These are phyloP conservation scores for Xylariaceae sp. DNA, from an alignment of 2,329 filamentous ascomycete genomes.

Conservation along the genomic window DNA sequence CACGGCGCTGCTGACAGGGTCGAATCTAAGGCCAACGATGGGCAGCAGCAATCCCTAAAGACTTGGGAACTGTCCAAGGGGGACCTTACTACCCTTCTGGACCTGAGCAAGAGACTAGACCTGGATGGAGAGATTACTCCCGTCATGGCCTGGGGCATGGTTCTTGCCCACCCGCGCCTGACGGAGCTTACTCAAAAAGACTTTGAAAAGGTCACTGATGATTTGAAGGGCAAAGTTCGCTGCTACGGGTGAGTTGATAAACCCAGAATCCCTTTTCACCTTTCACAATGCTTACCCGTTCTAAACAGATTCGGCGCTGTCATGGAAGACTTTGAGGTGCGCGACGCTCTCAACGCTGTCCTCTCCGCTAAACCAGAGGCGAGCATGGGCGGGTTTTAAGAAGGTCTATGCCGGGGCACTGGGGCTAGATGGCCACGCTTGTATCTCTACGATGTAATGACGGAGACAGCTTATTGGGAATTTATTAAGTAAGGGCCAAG, in stretches of 20 bases:
- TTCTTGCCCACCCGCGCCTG: conserved; percentile 75
- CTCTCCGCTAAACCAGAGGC: conserved; percentile 63
- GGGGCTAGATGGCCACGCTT: conserved; percentile 11
- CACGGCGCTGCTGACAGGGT: conserved; percentile 35
- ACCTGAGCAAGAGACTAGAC: conserved; percentile 81
- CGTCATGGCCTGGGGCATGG: conserved; percentile 90
- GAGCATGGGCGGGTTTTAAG: conserved; percentile 30
- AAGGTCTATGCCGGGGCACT: neutral
- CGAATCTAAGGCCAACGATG: conserved; percentile 54
- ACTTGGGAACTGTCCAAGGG: conserved; percentile 80
- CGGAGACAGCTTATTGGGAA: conserved; percentile 13
- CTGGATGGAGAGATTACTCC: conserved; percentile 92
- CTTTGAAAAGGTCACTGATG: conserved; percentile 73
- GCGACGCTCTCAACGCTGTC: conserved; percentile 77
- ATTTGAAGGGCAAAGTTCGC: conserved; percentile 79
- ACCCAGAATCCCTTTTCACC: neutral
- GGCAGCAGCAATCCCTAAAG: conserved; percentile 57
- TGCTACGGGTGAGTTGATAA: conserved; percentile 81
- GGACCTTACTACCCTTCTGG: conserved; percentile 80
- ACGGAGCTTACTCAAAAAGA: conserved; percentile 69
- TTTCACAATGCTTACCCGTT: conserved; percentile 18
- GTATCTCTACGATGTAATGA: conserved; percentile 29
- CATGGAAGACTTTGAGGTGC: conserved; percentile 71
- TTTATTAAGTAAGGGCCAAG: conserved; percentile 5
- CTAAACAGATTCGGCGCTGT: conserved; percentile 64